A percentile compares a stretch with the other conserved stretches of the same genome.
These are phyloP conservation scores for Hippophae tibetana DNA, from an alignment of 306 rosid genomes.

Conservation along the genomic window DNA sequence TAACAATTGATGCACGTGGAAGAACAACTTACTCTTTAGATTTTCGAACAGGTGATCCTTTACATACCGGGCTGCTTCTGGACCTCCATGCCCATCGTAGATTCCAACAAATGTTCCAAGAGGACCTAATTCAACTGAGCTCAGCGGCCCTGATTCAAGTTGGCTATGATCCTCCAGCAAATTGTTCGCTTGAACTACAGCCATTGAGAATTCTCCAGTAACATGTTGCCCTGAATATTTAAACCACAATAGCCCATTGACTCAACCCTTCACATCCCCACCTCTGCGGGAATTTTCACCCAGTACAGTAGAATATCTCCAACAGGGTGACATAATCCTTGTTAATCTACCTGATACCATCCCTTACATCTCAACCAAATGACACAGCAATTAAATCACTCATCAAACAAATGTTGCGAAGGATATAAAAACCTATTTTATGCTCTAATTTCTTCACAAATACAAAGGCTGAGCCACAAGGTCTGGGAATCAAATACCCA, in stretches of 20 bases:
- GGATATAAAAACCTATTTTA: slow-evolving; percentile 26
- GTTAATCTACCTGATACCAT: slow-evolving; percentile 65
- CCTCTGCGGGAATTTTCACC: slow-evolving; percentile 48
- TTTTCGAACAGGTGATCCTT: slow-evolving; percentile 55
- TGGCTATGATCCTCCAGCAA: slow-evolving; percentile 93
- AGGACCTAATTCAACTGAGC: slow-evolving; percentile 43
- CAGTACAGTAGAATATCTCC: slow-evolving; percentile 38
- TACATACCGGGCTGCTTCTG: slow-evolving; percentile 77
- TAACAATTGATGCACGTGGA: slow-evolving; percentile 4
- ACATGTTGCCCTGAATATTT: slow-evolving; percentile 70
- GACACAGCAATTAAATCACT: slow-evolving; percentile 43
- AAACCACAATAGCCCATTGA: slow-evolving; percentile 70
- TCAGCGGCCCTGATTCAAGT: slow-evolving; percentile 79
- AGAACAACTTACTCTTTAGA: slow-evolving; percentile 55
- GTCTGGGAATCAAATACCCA: slow-evolving; percentile 53
- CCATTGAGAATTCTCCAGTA: slow-evolving; percentile 88
- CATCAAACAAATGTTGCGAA: slow-evolving; percentile 24
- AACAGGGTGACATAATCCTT: slow-evolving; percentile 69
- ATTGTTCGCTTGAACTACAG: slow-evolving; percentile 88
- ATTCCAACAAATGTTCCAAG: slow-evolving; percentile 82
- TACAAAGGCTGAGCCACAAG: slow-evolving; percentile 32
- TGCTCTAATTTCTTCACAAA: slow-evolving; percentile 35
- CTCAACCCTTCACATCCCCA: slow-evolving; percentile 55
- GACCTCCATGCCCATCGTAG: slow-evolving; percentile 97
- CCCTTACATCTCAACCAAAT: slow-evolving; percentile 68